A percentile compares a stretch with the other conserved stretches of the same genome.
These are phyloP conservation scores for Fusarium aywerte DNA, from an alignment of 2,329 filamentous ascomycete species.

Conservation along the genomic window DNA sequence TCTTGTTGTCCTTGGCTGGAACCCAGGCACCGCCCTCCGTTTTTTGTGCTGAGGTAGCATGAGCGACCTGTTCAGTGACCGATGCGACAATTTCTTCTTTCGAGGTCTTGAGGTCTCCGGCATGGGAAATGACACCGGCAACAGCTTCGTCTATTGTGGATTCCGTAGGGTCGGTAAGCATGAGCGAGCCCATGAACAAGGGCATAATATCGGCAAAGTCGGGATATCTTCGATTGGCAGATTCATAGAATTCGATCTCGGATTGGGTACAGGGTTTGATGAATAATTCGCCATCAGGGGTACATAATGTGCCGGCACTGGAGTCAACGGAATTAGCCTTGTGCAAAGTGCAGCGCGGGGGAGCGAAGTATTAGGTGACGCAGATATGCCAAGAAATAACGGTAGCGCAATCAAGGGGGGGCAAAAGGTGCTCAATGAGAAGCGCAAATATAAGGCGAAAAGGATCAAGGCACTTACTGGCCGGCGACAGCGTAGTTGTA, in stretches of 20 bases:
- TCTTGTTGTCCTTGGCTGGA: conserved; percentile 65
- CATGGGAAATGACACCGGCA: conserved; percentile 56
- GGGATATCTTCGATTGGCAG: conserved; percentile 71
- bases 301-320: conserved; percentile 91
- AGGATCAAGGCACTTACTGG: conserved; percentile 70
- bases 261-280: conserved; percentile 91
- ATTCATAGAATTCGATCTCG: conserved; percentile 92
- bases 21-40: conserved; percentile 54
- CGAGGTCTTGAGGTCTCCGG: conserved; percentile 48
- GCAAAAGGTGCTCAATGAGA: background rate
- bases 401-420: conserved; percentile 5
- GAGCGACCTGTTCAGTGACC: conserved; percentile 49
- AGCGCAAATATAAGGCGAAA: conserved; percentile 28
- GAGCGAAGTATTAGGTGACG: conserved; percentile 24
- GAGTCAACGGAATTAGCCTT: conserved; percentile 36
- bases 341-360: conserved; percentile 12
- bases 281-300: conserved; percentile 83
- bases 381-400: conserved; percentile 19
- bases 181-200: conserved; percentile 81
- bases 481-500: conserved; percentile 84
- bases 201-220: conserved; percentile 86
- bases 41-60: conserved; percentile 18
- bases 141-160: conserved; percentile 61
- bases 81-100: conserved; percentile 51
- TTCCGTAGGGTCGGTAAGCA: conserved; percentile 68